Evolutionary conservation across 73 alveolate genomes (phyloP).

Genomic region (Paramecium sexaurelia): DNA sequence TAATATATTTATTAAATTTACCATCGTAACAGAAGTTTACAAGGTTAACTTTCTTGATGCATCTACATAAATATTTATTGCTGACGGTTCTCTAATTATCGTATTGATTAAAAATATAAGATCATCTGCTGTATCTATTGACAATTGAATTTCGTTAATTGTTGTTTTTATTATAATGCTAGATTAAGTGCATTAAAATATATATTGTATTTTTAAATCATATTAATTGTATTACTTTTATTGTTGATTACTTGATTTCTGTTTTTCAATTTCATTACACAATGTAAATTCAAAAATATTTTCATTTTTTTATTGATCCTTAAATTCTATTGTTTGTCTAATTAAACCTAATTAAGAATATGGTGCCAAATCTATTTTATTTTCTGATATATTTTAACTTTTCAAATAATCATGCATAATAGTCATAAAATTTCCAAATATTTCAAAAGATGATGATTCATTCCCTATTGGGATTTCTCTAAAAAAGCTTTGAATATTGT

Average conservation of each 20-base stretch:
- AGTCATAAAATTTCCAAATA: neutral
- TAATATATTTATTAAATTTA: neutral
- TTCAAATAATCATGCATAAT: neutral
- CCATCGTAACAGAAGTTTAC: neutral
- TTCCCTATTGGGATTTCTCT: neutral
- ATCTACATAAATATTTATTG: neutral
- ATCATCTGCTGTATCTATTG: slow-evolving; percentile 53
- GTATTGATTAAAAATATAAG: neutral
- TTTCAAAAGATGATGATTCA: neutral
- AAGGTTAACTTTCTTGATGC: neutral
- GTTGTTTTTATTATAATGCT: neutral
- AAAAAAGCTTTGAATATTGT: neutral
- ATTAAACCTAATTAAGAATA: neutral
- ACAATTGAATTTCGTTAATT: neutral
- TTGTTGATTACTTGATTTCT: no score
- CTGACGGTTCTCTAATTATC: neutral
- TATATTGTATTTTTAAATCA: neutral
- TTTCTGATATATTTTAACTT: neutral
- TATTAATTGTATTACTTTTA: no score
- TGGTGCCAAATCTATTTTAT: neutral
- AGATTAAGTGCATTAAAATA: neutral
- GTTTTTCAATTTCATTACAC: no score
- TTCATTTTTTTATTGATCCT: neutral
- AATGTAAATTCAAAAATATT: neutral
- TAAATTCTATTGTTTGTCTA: neutral